These are phyloP conservation scores for Plasmodium cynomolgi DNA, from an alignment of 169 alveolate genomes.

Conservation along the genomic window DNA sequence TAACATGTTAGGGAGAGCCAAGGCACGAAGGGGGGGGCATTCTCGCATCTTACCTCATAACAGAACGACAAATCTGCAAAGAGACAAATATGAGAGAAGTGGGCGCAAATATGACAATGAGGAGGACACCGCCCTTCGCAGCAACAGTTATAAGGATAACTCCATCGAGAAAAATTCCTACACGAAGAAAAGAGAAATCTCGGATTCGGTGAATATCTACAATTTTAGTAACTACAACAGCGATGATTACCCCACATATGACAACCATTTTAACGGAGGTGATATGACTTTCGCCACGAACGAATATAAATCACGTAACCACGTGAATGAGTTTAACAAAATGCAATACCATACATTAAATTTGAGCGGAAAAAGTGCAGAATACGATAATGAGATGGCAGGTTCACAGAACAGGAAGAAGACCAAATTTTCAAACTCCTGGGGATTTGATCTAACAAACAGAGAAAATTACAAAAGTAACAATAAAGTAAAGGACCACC, in stretches of 20 bases:
- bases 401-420: conserved; percentile 11
- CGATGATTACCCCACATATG: not conserved
- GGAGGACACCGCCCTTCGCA: not conserved
- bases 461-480: conserved; percentile 50
- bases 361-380: conserved; percentile 23
- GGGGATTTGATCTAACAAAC: conserved; percentile 50
- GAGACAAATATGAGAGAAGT: not conserved
- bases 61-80: not conserved
- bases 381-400: conserved; percentile 40
- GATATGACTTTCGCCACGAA: not conserved
- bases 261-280: not conserved
- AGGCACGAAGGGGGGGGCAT: not conserved
- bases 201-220: not conserved
- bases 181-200: not conserved
- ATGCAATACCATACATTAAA: conserved; percentile 48
- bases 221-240: not conserved
- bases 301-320: conserved; percentile 2
- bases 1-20: not conserved
- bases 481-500: conserved; percentile 68
- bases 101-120: not conserved
- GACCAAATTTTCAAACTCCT: conserved; percentile 53
- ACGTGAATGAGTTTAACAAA: not conserved
- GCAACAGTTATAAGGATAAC: not conserved
- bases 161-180: not conserved
- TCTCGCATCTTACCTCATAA: not conserved